Percentiles rank a stretch among this genome's conserved stretches.
These are phyloP conservation scores for Ascoidea tarda DNA, from an alignment of 805 yeast species.

Conservation along the genomic window DNA sequence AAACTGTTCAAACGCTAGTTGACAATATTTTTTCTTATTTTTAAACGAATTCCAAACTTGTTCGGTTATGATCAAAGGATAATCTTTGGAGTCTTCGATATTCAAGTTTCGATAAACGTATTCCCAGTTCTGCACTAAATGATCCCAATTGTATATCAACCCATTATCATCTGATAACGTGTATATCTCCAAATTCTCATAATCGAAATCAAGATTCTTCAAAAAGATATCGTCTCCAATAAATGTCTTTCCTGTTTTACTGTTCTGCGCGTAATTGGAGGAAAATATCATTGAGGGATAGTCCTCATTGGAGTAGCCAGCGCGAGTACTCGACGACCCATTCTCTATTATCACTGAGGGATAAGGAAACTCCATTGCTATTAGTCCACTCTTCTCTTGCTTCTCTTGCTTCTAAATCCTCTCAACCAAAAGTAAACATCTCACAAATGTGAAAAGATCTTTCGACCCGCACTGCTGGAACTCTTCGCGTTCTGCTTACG, in stretches of 20 bases:
- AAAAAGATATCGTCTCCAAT: conserved; percentile 34
- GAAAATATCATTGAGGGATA: conserved; percentile 45
- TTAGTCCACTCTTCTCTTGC: conserved; percentile 3
- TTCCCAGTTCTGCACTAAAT: conserved; percentile 51
- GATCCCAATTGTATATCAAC: conserved; percentile 59
- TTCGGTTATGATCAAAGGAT: conserved; percentile 30
- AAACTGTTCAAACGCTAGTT: conserved; percentile 62
- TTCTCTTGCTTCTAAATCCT: background rate
- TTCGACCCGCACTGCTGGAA: background rate
- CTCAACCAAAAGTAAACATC: background rate
- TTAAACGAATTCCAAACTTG: conserved; percentile 57
- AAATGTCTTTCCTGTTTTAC: conserved; percentile 20
- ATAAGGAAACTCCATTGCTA: conserved; percentile 19
- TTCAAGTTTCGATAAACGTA: conserved; percentile 42
- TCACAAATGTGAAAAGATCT: background rate
- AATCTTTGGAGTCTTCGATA: conserved; percentile 24
- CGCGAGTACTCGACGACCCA: conserved; percentile 50
- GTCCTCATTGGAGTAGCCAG: conserved; percentile 56
- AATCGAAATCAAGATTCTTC: conserved; percentile 3
- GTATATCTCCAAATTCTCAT: conserved; percentile 6
- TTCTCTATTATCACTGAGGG: conserved; percentile 62
- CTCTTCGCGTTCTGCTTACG: too few species aligned
- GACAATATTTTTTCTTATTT: conserved; percentile 41
- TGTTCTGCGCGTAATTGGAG: conserved; percentile 33
- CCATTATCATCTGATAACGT: conserved; percentile 23